These are phyloP conservation scores for Stentor roeselii DNA, from an alignment of 73 alveolate genomes.

Conservation along the genomic window DNA sequence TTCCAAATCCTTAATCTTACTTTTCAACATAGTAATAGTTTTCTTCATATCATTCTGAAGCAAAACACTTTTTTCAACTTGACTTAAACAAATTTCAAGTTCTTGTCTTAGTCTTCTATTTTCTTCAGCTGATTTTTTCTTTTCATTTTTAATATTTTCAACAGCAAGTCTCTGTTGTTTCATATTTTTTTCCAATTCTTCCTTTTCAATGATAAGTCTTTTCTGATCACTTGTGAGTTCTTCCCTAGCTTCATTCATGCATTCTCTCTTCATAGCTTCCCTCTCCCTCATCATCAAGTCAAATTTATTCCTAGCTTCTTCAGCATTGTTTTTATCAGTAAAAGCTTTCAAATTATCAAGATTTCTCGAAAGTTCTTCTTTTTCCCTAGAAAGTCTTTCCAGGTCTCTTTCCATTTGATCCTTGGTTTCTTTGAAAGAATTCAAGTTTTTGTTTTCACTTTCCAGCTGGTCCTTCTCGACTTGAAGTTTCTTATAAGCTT, in stretches of 20 bases:
- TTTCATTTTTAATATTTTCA: conserved; percentile 40
- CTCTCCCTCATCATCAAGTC: conserved; percentile 31
- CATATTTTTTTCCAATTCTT: not conserved
- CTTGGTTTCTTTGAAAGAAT: conserved; percentile 33
- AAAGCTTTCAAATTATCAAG: conserved; percentile 27
- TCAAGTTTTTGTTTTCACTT: not conserved
- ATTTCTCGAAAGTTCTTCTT: conserved; percentile 33
- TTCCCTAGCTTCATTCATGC: conserved; percentile 31
- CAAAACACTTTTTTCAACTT: conserved; percentile 24
- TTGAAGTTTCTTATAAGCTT: not conserved
- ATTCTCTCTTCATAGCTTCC: conserved; percentile 38
- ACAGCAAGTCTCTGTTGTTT: conserved; percentile 32
- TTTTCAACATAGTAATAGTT: conserved; percentile 22
- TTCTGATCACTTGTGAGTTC: conserved; percentile 25
- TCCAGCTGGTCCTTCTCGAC: not conserved
- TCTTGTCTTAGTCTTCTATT: conserved; percentile 30
- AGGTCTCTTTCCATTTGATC: conserved; percentile 31
- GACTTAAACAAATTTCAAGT: conserved; percentile 22
- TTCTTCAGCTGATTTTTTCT: conserved; percentile 30
- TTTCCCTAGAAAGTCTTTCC: conserved; percentile 19
- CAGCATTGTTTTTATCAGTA: conserved; percentile 30
- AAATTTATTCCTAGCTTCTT: conserved; percentile 32
- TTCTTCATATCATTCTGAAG: conserved; percentile 29
- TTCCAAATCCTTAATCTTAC: conserved; percentile 16
- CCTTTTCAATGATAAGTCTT: conserved; percentile 26